Percentiles rank a stretch among this genome's conserved stretches.
Evolutionary conservation across 2,329 filamentous ascomycete species (phyloP).

Genomic region (Fusarium drepaniforme): DNA sequence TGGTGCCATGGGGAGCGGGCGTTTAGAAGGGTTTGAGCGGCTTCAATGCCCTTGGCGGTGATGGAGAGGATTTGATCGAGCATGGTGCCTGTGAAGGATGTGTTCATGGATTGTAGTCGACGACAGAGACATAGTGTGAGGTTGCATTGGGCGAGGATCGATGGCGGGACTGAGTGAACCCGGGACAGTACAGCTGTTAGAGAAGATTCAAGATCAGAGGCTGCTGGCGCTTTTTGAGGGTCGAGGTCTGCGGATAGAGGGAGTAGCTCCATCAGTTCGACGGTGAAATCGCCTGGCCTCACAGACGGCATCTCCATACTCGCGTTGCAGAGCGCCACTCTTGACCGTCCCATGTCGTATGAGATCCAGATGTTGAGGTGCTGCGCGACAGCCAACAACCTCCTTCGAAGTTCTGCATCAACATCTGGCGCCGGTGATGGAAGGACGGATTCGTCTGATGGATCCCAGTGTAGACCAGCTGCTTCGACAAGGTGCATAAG

Average conservation of each 20-base stretch:
- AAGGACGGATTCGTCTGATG: conserved; percentile 43
- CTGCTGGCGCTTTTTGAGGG: conserved; percentile 58
- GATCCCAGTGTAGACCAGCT: conserved; percentile 59
- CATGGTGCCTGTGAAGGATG: conserved; percentile 55
- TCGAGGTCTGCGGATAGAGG: conserved; percentile 66
- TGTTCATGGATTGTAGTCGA: conserved; percentile 63
- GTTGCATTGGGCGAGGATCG: conserved; percentile 65
- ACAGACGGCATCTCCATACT: conserved; percentile 55
- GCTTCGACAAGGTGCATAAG: conserved; percentile 71
- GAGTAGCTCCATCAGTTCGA: conserved; percentile 64
- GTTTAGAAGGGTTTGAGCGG: conserved; percentile 59
- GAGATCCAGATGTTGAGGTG: conserved; percentile 71
- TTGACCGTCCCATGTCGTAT: conserved; percentile 68
- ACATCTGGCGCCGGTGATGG: conserved; percentile 40
- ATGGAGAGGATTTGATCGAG: conserved; percentile 62
- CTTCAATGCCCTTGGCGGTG: conserved; percentile 57
- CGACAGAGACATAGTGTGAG: conserved; percentile 67
- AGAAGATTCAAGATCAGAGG: conserved; percentile 56
- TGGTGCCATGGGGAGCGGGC: conserved; percentile 68
- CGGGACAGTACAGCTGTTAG: conserved; percentile 56
- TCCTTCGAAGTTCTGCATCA: conserved; percentile 54
- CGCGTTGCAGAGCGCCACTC: conserved; percentile 61
- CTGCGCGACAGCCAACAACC: conserved; percentile 63
- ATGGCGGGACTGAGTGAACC: conserved; percentile 54
- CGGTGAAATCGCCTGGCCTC: conserved; percentile 55